These are phyloP conservation scores for Russula griseocarnosa DNA, from an alignment of 768 basidiomycete genomes.

Conservation along the genomic window DNA sequence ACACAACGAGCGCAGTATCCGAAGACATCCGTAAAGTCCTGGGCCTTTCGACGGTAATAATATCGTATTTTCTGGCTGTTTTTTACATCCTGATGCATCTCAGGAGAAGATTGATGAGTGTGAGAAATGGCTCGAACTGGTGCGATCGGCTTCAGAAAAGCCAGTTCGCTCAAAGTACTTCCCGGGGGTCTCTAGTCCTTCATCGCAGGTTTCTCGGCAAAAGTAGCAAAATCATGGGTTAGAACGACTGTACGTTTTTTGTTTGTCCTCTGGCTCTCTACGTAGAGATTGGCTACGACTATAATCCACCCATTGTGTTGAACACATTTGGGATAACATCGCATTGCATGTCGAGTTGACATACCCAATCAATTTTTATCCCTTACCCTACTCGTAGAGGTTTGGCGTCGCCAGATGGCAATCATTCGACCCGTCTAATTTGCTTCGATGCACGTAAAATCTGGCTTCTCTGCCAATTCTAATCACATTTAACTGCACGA, in stretches of 20 bases:
- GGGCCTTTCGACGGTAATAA: conserved; percentile 16
- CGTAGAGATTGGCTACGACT: neutral
- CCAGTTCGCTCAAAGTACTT: conserved; percentile 20
- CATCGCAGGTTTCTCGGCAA: neutral
- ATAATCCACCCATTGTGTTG: neutral
- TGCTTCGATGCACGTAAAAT: neutral
- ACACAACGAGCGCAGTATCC: neutral
- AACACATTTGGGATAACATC: neutral
- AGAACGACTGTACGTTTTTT: neutral
- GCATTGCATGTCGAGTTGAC: neutral
- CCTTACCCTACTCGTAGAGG: too few species aligned
- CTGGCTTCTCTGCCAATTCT: too few species aligned
- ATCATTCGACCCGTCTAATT: neutral
- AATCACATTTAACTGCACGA: too few species aligned
- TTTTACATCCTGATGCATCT: neutral
- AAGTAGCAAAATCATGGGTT: neutral
- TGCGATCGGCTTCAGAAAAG: neutral
- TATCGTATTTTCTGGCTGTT: neutral
- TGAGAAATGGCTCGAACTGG: conserved; percentile 12
- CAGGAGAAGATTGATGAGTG: conserved; percentile 14
- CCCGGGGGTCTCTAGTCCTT: neutral
- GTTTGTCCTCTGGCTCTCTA: neutral
- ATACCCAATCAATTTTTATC: neutral
- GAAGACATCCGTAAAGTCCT: conserved; percentile 19
- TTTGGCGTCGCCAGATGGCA: neutral